Conservation (phyloP, 805 yeast genomes). For the Hanseniaspora mollemarum region DNA sequence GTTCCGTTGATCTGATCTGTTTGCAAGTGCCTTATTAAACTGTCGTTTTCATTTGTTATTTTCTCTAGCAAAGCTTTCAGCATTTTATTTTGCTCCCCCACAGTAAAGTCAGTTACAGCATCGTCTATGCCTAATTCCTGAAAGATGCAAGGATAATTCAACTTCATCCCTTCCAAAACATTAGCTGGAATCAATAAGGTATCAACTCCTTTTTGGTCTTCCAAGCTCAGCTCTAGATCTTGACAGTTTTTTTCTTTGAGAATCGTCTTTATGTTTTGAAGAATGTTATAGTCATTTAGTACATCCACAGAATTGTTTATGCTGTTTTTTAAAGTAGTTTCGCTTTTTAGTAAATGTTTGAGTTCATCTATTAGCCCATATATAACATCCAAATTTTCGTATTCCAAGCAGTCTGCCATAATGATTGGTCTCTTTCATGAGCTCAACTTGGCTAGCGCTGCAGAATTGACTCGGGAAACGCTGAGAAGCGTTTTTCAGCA, state of each 20-base stretch:
- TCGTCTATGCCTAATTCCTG: not conserved
- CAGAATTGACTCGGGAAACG: too few relatives aligned
- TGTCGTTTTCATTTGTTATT: constrained; percentile 1
- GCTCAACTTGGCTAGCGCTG: too few relatives aligned
- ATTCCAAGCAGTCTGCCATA: constrained; percentile 4
- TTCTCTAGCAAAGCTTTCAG: not conserved
- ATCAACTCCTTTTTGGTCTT: not conserved
- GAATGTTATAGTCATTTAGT: not conserved
- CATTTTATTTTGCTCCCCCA: not conserved
- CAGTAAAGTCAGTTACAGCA: not conserved
- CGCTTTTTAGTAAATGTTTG: constrained; percentile 1
- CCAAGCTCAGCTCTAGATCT: not conserved
- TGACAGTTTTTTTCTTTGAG: not conserved
- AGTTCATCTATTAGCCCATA: constrained; percentile 3
- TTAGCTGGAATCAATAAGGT: not conserved
- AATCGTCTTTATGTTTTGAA: not conserved
- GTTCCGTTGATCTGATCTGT: not conserved
- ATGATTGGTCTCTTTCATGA: too few relatives aligned
- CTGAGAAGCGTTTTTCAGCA: too few relatives aligned
- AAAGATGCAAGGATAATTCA: not conserved
- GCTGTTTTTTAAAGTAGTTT: not conserved
- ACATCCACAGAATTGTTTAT: not conserved
- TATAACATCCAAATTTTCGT: constrained; percentile 5
- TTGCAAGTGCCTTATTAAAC: not conserved
- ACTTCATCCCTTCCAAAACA: not conserved